phyloP scores from a whole-genome alignment of 2,329 filamentous ascomycete genomes.

The Capronia epimyces region DNA sequence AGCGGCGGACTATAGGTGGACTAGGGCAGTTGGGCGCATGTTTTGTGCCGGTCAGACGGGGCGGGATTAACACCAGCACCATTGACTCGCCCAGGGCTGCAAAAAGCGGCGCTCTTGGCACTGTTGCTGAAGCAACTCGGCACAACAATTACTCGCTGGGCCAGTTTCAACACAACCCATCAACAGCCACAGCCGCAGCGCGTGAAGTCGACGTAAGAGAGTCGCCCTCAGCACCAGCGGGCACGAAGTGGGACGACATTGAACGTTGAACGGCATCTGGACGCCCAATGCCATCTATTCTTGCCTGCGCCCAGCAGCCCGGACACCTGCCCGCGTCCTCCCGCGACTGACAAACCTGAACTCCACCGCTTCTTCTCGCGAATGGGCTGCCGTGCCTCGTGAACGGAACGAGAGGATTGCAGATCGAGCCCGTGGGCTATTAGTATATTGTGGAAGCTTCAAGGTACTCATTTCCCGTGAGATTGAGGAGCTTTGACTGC shows the following conservation, averaged over 20 bases:
- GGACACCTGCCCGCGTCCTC: constrained; percentile 10
- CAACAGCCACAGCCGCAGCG: constrained; percentile 3
- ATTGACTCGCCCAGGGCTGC: neutral
- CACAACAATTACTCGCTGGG: neutral
- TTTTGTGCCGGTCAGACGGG: neutral
- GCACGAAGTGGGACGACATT: neutral
- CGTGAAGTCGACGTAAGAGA: constrained; percentile 3
- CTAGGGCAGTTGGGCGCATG: too few species aligned
- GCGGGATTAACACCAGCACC: neutral
- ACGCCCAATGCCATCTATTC: neutral
- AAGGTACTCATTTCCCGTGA: constrained; percentile 14
- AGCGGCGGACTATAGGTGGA: too few species aligned
- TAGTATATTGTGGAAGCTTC: neutral
- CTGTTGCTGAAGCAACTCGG: constrained; percentile 6
- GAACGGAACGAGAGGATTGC: neutral
- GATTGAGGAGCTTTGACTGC: constrained; percentile 13
- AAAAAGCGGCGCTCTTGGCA: constrained; percentile 1
- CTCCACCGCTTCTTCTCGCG: constrained; percentile 1
- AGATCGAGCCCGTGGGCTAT: neutral
- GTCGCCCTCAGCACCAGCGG: neutral
- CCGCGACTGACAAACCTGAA: constrained; percentile 2
- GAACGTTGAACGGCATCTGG: constrained; percentile 1
- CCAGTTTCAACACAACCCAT: constrained; percentile 6
- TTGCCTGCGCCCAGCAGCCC: neutral
- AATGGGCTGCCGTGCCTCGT: constrained; percentile 16